A percentile compares a stretch with the other conserved stretches of the same genome.
phyloP scores from a whole-genome alignment of 768 basidiomycete genomes.

The Mrakia gelida region DNA sequence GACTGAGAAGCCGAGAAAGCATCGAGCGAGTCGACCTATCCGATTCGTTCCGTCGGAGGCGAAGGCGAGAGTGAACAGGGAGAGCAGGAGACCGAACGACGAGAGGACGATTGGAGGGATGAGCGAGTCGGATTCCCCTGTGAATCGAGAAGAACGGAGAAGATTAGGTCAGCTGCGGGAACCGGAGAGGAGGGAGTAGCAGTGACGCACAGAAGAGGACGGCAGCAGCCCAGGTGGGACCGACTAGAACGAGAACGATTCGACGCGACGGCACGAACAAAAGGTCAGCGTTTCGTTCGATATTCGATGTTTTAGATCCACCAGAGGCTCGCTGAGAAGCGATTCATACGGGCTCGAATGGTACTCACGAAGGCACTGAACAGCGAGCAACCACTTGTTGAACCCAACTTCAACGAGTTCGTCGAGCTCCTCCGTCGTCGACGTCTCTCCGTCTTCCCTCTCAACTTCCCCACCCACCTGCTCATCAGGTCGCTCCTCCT shows the following conservation, averaged over 20 bases:
- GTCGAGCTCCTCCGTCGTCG: not conserved
- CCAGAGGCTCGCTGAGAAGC: not conserved
- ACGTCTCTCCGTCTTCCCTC: constrained; percentile 53
- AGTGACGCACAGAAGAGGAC: constrained; percentile 69
- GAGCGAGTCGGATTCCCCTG: not conserved
- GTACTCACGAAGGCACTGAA: constrained; percentile 58
- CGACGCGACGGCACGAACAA: not conserved
- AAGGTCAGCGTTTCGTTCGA: not conserved
- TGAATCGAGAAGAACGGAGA: not conserved
- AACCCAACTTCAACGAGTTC: constrained; percentile 35
- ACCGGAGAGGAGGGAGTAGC: not conserved
- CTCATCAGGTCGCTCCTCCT: not conserved
- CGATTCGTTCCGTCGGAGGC: constrained; percentile 58
- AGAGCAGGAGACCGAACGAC: not conserved
- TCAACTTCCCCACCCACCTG: constrained; percentile 51
- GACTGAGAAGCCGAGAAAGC: constrained; percentile 84
- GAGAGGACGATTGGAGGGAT: not conserved
- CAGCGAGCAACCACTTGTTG: constrained; percentile 70
- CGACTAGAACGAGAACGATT: constrained; percentile 46
- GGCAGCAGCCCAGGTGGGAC: constrained; percentile 68
- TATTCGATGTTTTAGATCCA: not conserved
- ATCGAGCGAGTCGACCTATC: constrained; percentile 63
- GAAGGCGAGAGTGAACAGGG: constrained; percentile 46
- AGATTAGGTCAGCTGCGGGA: constrained; percentile 26
- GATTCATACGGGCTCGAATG: too few species aligned